Base-by-base conservation (phyloP, 2,329 filamentous ascomycete species). In the Aspergillus texensis region DNA sequence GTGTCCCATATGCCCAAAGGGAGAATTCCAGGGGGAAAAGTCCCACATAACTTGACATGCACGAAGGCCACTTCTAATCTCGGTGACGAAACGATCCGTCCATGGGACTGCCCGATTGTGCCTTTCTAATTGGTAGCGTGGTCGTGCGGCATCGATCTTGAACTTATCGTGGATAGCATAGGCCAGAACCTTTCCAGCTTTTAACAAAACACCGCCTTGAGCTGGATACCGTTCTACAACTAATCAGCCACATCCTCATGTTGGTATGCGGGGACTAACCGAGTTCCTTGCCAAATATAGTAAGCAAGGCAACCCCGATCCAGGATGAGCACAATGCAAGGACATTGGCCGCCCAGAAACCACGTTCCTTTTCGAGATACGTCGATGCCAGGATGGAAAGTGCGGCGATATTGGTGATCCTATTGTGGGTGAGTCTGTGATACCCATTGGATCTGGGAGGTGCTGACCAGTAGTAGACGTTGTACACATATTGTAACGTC, bases 381-480 rank as follows among this genome's bases (percentile, higher is more conserved):
- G 60, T 62, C 19, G 60, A 52, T 6, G 55, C 54, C n/a, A 62
- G 46, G 24, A 39, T 26, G 19, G 34, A 39, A 8, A 62, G 55
- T 43, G 43, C 46, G 6, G 28, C 60, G 12, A 62, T 26, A 19
- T 62, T 62, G 1, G 48, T 53, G 45, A 62, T 41, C 60, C 60
- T 61, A 43, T 11, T 14, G 53, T n/a, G 30, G 9, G 16, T 53
- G 9, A 53, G 50, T 21, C 5, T 24, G 50, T 53, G 26, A 19
- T 11, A 53, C 50, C 26, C 30, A 32, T 24, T 36, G 50, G 26
- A 1, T 36, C 32, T 57, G 10, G 48, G 21, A n/a, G 28, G 12
- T 53, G 24, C 58, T 48, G 14, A 62, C 62, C 59, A 64, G 55
- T 59, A 64, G 36, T 58, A 62, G 10, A 58, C n/a, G 21, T 58